Base-by-base conservation (phyloP, 306 rosid genomes). In the Vicia sativa region DNA sequence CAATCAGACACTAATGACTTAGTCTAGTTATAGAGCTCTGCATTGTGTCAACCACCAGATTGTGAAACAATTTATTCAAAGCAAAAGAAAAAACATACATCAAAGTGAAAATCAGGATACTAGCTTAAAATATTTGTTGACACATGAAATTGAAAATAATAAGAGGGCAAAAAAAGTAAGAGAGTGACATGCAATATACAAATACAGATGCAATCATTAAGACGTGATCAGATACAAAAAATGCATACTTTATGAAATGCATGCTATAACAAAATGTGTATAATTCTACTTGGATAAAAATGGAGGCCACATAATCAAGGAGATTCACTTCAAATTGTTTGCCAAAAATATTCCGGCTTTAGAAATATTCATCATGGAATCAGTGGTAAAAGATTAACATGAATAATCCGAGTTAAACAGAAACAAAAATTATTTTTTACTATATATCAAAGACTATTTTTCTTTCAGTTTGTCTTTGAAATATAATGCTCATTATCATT, bases 1-100 rank as follows among this genome's bases (percentile, higher is more conserved):
- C 35, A 29, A 29, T 29, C 6, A 4, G 35, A 29, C 35, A 29
- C 7, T 29, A 29, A 29, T 29, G 35, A 29, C 35, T 29, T 29
- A 29, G 35, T 29, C 35, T 5, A 29, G 35, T 29, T 29, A 28
- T 28, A 29, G 35, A 29, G 35, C 6, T 4, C 35, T 29, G 35
- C 35, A 29, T 5, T 29, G 35, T 29, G 35, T 41, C 35, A 29
- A 29, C 35, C 35, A 29, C 7, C 35, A 29, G 35, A 29, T 29
- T 29, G 35, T 29, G 35, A 29, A 52, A 29, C 58, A 45, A 26
- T 63, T 43, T 25, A 65, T 46, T 14, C 70, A 45, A 29, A 65
- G 29, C 58, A 48, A 46, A 67, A 31, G 58, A 43, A 48, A 29
- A 67, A 48, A 18, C 29, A 48, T 48, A 50, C 62, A 67, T 53